Percentiles rank a stretch among this genome's conserved stretches.
Evolutionary conservation across 2,329 filamentous ascomycete genomes (phyloP).

Genomic region (Alternaria sp.): DNA sequence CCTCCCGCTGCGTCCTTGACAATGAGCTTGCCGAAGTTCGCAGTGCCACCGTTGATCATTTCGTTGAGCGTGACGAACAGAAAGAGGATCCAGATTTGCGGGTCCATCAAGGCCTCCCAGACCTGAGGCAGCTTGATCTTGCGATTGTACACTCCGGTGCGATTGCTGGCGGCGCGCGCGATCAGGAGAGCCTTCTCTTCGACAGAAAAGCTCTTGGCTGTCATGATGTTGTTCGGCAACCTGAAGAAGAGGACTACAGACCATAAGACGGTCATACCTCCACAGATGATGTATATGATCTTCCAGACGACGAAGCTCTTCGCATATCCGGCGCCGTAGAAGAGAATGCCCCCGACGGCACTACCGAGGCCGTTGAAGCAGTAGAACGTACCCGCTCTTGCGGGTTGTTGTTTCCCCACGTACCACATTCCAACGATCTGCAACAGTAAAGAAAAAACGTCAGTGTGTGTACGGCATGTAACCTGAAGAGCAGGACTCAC

Average conservation of each 20-base stretch:
- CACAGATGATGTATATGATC: conserved; percentile 55
- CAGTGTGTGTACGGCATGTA: not conserved
- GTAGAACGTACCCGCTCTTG: conserved; percentile 32
- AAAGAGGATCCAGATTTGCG: conserved; percentile 55
- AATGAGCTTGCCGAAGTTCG: conserved; percentile 64
- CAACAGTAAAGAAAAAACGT: not conserved
- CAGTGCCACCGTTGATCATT: conserved; percentile 60
- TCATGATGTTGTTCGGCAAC: conserved; percentile 53
- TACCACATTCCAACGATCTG: conserved; percentile 17
- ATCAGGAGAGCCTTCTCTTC: conserved; percentile 56
- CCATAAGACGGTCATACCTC: conserved; percentile 55
- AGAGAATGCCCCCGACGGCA: conserved; percentile 41
- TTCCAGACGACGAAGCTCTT: conserved; percentile 54
- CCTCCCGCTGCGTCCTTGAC: conserved; percentile 56
- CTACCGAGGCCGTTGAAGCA: conserved; percentile 29
- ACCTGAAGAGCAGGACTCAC: conserved; percentile 8
- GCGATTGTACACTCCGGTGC: conserved; percentile 55
- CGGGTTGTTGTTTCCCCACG: conserved; percentile 21
- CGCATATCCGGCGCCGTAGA: conserved; percentile 52
- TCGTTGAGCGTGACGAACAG: conserved; percentile 61
- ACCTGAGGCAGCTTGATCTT: conserved; percentile 58
- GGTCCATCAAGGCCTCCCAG: conserved; percentile 54
- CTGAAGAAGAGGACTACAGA: conserved; percentile 50
- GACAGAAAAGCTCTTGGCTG: conserved; percentile 50
- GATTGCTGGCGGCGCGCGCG: conserved; percentile 45